Evolutionary conservation across 495 filamentous ascomycete species (phyloP), one percentile per base, ranked within the genome.

Genomic region (Penicillium bialowiezense): DNA sequence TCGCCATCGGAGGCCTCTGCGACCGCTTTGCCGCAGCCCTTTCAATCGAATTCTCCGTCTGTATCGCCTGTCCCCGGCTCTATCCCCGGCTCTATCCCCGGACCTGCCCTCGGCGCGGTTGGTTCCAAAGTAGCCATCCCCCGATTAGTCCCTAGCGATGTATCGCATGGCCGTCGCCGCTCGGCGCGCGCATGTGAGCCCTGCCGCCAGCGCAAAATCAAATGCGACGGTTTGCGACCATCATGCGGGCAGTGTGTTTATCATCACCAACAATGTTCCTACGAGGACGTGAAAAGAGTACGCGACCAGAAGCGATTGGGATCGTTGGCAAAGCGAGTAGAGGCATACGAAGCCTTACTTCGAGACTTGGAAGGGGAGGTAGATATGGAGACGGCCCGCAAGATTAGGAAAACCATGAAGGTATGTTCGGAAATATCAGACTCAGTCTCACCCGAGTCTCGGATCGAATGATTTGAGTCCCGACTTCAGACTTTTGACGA

Each of bases 161-260:
- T 37, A 0, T 23, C 46, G 0, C 54, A 56, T 6, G 49, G 36
- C 15, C 65, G 63, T 19, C 65, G 60, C 10, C 70, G 76, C n/a
- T 71, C 75, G 6, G 62, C 65, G 1, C 70, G 74, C 24, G 86
- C 86, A 14, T 90, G 86, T 57, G 87, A 87, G 75, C 80, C 85
- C 18, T 90, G 86, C 67, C 72, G 86, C 24, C 79, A 84, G 54
- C 75, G 86, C 34, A 85, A 85, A 55, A 76, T 79, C 48, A 85
- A 83, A 59, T 84, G 81, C 51, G 78, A 76, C 44, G 80, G 78
- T 19, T 68, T 56, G n/a, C 62, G 67, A 52, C 82, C 82, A 3
- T 41, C 34, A 2, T 86, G 82, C 63, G 64, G 67, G 14, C 76
- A 81, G 48, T 86, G 82, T 49, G 45, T 61, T 35, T 73, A 78